Conservation (phyloP, 2,329 filamentous ascomycete genomes). For the Ophiostoma piceae region DNA sequence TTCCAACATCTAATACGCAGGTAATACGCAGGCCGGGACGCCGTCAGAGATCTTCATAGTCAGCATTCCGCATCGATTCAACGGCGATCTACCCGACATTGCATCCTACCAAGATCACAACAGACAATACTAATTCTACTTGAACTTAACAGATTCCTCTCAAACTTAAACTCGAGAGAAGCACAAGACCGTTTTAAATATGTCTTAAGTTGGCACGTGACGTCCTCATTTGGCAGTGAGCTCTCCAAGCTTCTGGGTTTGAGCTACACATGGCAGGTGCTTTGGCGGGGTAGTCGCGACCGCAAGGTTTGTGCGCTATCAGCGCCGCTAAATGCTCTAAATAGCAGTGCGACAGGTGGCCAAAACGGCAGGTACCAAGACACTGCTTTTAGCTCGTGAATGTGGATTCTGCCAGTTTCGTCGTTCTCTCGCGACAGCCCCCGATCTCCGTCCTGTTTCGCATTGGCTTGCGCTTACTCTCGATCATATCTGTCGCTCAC, state of each 20-base stretch:
- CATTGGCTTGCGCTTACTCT: not conserved
- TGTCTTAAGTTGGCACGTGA: not conserved
- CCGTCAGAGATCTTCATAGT: not conserved
- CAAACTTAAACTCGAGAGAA: not conserved
- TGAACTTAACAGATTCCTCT: not conserved
- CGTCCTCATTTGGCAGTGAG: not conserved
- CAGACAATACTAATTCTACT: not conserved
- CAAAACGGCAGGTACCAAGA: not conserved
- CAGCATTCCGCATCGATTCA: not conserved
- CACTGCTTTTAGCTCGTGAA: not conserved
- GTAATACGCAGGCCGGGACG: not conserved
- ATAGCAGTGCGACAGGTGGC: not conserved
- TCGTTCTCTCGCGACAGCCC: not conserved
- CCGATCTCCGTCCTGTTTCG: not conserved
- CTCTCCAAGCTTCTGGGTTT: not conserved
- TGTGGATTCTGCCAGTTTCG: constrained; percentile 11
- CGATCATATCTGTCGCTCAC: not conserved
- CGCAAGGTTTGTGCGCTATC: not conserved
- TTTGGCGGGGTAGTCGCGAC: constrained; percentile 1
- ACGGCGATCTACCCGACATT: not conserved
- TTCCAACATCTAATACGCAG: not conserved
- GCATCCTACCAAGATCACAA: not conserved
- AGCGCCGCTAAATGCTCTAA: not conserved
- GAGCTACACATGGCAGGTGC: not conserved
- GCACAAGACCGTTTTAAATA: not conserved